Percentiles rank a stretch among this genome's conserved stretches.
These are phyloP conservation scores for Psilocybe mexicana DNA, from an alignment of 1,284 basidiomycete species.

Conservation along the genomic window DNA sequence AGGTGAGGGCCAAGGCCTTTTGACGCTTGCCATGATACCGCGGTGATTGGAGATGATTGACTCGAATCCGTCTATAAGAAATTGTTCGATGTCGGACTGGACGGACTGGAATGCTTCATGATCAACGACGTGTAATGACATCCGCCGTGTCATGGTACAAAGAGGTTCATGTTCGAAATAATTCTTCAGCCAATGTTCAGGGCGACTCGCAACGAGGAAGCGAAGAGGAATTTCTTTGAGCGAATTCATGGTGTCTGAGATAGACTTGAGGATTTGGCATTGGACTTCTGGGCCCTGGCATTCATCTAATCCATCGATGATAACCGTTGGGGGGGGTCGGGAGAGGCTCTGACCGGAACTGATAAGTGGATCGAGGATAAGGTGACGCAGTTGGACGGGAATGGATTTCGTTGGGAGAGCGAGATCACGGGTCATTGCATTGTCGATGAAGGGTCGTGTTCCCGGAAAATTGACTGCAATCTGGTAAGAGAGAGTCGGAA, in stretches of 20 bases:
- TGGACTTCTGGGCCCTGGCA: neutral
- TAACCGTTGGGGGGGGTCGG: neutral
- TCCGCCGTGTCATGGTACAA: neutral
- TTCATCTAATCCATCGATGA: neutral
- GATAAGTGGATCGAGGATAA: neutral
- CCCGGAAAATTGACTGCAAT: neutral
- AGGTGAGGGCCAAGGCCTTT: neutral
- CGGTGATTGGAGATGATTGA: neutral
- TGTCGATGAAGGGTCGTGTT: neutral
- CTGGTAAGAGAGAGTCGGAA: neutral
- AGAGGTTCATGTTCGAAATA: no score
- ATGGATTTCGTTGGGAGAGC: neutral
- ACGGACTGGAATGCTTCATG: no score
- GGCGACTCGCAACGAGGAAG: neutral
- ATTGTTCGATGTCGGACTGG: neutral
- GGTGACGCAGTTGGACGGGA: neutral
- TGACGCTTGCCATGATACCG: neutral
- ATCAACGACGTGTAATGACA: slow-evolving; percentile 3
- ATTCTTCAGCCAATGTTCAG: neutral
- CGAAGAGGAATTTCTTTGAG: neutral
- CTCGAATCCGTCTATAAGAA: neutral
- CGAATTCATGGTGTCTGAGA: neutral
- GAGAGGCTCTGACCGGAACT: neutral
- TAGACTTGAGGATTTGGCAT: neutral
- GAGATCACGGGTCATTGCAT: neutral